These are phyloP conservation scores for Meyerozyma guilliermondii DNA, from an alignment of 1,139 yeast genomes.

Conservation along the genomic window DNA sequence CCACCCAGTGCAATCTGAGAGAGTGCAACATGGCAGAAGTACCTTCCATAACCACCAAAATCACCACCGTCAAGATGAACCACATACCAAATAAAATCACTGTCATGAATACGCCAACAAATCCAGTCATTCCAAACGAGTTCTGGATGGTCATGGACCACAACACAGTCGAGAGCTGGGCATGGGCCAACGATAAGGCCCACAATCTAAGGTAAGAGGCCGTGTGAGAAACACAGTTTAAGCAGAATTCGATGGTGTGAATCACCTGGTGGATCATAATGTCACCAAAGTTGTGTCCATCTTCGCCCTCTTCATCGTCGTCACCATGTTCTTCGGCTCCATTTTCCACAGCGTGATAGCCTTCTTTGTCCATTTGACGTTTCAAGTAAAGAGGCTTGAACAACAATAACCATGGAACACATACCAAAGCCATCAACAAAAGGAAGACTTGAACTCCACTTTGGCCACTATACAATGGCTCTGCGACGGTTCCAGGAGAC, in stretches of 20 bases:
- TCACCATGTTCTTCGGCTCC: conserved; percentile 19
- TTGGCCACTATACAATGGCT: conserved; percentile 62
- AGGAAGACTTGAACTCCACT: conserved; percentile 55
- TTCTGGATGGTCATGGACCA: conserved; percentile 76
- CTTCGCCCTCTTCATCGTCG: conserved; percentile 50
- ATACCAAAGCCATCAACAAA: conserved; percentile 55
- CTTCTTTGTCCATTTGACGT: conserved; percentile 28
- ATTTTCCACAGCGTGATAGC: conserved; percentile 16
- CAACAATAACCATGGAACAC: conserved; percentile 73
- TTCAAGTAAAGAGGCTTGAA: conserved; percentile 55
- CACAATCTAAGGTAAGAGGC: conserved; percentile 75
- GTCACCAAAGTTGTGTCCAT: conserved; percentile 63
- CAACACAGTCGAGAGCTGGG: conserved; percentile 68
- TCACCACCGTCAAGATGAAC: conserved; percentile 69
- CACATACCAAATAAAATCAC: conserved; percentile 72
- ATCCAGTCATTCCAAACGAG: conserved; percentile 47
- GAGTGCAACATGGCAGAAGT: conserved; percentile 86
- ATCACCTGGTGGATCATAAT: conserved; percentile 76
- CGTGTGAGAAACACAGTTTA: conserved; percentile 75
- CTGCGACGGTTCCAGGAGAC: conserved; percentile 69
- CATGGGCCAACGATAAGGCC: conserved; percentile 78
- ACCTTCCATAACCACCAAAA: conserved; percentile 79
- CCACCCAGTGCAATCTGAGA: conserved; percentile 83
- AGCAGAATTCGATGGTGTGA: conserved; percentile 74
- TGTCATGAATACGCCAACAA: conserved; percentile 44